phyloP scores from a whole-genome alignment of 2,329 filamentous ascomycete genomes.

The Corinectria fuckeliana region DNA sequence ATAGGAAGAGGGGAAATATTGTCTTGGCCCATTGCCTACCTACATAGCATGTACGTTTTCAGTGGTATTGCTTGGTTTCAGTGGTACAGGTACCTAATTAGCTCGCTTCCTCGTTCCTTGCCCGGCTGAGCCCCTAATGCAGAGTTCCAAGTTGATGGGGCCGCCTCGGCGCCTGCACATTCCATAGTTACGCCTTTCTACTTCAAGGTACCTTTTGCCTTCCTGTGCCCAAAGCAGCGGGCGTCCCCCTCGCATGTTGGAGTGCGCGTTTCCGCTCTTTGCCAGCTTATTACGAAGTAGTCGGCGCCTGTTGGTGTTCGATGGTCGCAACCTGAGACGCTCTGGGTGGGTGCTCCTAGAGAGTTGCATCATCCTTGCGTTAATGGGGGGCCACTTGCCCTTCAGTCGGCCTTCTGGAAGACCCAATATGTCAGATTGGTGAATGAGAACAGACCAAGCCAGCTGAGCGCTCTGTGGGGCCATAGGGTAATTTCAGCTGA shows the following conservation, averaged over 20 bases:
- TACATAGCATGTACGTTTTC: constrained; percentile 14
- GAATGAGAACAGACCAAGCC: constrained; percentile 7
- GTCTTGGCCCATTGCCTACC: constrained; percentile 8
- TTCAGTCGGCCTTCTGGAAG: constrained; percentile 20
- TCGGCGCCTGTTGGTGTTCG: constrained; percentile 12
- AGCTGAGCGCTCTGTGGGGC: constrained; percentile 16
- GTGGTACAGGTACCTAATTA: too few species aligned
- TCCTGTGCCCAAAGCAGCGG: constrained; percentile 7
- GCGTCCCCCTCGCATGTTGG: background rate
- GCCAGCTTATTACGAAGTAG: constrained; percentile 13
- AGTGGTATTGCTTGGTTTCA: too few species aligned
- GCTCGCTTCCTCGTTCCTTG: constrained; percentile 28
- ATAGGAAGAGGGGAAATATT: background rate
- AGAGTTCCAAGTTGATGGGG: constrained; percentile 24
- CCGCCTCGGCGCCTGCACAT: constrained; percentile 22
- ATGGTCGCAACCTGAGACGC: constrained; percentile 15
- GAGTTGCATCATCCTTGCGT: constrained; percentile 11
- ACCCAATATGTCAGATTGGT: too few species aligned
- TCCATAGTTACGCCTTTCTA: constrained; percentile 24
- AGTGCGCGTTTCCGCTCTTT: constrained; percentile 21
- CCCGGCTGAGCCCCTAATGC: constrained; percentile 30
- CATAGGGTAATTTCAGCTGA: constrained; percentile 7
- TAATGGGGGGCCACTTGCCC: constrained; percentile 1
- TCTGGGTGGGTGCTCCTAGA: constrained; percentile 9
- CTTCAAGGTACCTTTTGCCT: background rate